phyloP scores from a whole-genome alignment of 2,329 filamentous ascomycete species.

The Annulohypoxylon truncatum region DNA sequence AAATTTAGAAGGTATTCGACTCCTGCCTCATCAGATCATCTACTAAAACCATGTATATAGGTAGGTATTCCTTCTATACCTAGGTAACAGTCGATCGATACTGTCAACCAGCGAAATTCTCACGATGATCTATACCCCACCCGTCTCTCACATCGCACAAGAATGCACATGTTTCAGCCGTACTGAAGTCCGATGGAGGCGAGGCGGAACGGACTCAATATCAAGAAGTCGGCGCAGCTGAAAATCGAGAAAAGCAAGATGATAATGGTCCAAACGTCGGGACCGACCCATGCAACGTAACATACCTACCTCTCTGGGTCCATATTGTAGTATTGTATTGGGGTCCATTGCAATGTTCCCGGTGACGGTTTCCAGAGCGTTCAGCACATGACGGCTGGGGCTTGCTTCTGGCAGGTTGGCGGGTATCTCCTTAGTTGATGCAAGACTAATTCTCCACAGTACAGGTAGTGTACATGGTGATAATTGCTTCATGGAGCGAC shows the following conservation, averaged over 20 bases:
- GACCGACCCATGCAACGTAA: background rate
- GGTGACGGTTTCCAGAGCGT: background rate
- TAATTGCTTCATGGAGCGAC: too few species aligned
- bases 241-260: background rate
- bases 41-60: background rate
- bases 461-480: too few species aligned
- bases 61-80: too few species aligned
- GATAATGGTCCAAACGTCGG: background rate
- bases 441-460: too few species aligned
- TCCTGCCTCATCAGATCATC: background rate
- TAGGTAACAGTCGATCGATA: background rate
- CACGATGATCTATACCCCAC: background rate
- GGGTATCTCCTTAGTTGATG: too few species aligned
- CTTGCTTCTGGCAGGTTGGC: background rate
- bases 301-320: background rate
- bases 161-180: background rate
- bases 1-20: too few species aligned
- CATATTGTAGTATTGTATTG: background rate
- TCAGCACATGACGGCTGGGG: background rate
- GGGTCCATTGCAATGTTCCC: background rate
- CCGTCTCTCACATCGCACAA: background rate
- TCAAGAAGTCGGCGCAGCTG: background rate
- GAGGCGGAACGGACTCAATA: background rate
- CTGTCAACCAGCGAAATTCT: background rate
- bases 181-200: background rate